Base-by-base conservation (phyloP, 1,284 basidiomycete species). In the Coniferiporia weirii region DNA sequence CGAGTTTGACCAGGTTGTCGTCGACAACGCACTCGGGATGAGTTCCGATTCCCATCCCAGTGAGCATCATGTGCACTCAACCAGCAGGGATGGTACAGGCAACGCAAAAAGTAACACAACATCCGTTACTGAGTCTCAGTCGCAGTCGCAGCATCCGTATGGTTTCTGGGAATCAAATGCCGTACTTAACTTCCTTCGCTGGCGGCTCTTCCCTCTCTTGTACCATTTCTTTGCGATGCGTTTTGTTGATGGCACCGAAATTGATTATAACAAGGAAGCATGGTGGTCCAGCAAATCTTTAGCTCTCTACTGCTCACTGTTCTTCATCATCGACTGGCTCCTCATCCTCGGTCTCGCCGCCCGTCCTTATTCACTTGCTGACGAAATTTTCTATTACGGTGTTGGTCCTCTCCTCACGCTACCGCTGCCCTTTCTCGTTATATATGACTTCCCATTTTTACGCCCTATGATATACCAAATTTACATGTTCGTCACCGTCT, bases 261-360 rank as follows among this genome's bases (percentile, higher is more conserved):
- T 81, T 6, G 87, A 89, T 69, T 68, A 71, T 51, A 77, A 82
- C 59, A 88, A 87, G 75, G 60, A 61, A 38, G 38, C 52, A 13
- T 61, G 60, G 52, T 17, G 56, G 44, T 43, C 53, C 43, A 36
- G 47, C 43, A 57, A 80, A 76, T 75, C 78, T 0, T 72, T 88
- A 47, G 85, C 84, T 9, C 64, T 87, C 10, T 87, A 82, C 77
- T 83, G 84, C 3, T 75, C 82, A 7, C 61, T 82, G 6, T 91
- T 87, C 75, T 75, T 88, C 54, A 73, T 89, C 60, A 64, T 83
- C 47, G 90, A 86, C 66, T 92, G 90, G 89, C 73, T 81, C 19
- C 76, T 90, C 46, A 81, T 79, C 1, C 73, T 76, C 27, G 74
- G 75, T 6, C 82, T 87, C 62, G 72, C 79, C 17, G 72, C 79